phyloP scores from a whole-genome alignment of 2,329 filamentous ascomycete species.

The Fusarium sp. region DNA sequence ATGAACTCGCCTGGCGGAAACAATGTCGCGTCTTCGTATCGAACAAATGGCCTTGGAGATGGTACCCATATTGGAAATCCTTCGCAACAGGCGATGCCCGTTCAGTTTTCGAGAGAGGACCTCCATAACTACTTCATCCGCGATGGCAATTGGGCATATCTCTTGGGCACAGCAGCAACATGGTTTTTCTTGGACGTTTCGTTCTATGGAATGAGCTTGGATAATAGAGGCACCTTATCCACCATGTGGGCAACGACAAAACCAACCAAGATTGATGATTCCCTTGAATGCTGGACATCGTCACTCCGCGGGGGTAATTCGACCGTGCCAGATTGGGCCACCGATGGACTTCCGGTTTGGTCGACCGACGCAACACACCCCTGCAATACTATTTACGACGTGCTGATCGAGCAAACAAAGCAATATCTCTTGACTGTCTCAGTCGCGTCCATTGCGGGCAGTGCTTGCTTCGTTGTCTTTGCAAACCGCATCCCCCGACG shows the following conservation, averaged over 20 bases:
- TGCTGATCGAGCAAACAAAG: slow-evolving; percentile 64
- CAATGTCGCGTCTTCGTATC: slow-evolving; percentile 38
- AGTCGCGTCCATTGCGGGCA: slow-evolving; percentile 63
- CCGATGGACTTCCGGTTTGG: slow-evolving; percentile 59
- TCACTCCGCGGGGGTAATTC: slow-evolving; percentile 58
- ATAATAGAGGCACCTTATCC: slow-evolving; percentile 55
- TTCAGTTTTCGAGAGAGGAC: slow-evolving; percentile 63
- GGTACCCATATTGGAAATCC: slow-evolving; percentile 48
- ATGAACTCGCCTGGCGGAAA: slow-evolving; percentile 39
- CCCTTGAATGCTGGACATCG: slow-evolving; percentile 62
- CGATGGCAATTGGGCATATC: slow-evolving; percentile 53
- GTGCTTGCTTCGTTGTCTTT: slow-evolving; percentile 61
- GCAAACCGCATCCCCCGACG: slow-evolving; percentile 62
- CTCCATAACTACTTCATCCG: slow-evolving; percentile 64
- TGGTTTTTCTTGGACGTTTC: slow-evolving; percentile 68
- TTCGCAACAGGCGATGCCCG: slow-evolving; percentile 54
- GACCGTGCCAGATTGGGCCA: slow-evolving; percentile 57
- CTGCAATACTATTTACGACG: slow-evolving; percentile 65
- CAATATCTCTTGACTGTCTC: slow-evolving; percentile 66
- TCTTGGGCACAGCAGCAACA: slow-evolving; percentile 58
- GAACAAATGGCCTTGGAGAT: slow-evolving; percentile 35
- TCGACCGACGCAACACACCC: slow-evolving; percentile 62
- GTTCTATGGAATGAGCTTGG: slow-evolving; percentile 66
- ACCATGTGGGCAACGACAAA: slow-evolving; percentile 55
- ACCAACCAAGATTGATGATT: slow-evolving; percentile 51